Evolutionary conservation across 2,329 filamentous ascomycete species (phyloP).

Genomic region (Penicillium rolfsii): DNA sequence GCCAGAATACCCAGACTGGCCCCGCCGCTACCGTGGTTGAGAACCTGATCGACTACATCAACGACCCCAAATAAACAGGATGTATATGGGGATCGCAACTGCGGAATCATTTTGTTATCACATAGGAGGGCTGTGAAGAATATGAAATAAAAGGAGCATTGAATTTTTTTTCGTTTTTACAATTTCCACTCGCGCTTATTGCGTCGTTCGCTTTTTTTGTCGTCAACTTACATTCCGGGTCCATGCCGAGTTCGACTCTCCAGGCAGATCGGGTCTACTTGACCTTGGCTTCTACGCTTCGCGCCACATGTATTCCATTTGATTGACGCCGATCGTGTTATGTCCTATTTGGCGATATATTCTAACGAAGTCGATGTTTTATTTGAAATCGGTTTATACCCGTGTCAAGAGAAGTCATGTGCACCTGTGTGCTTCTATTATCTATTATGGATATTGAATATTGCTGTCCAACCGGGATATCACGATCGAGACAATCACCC

Average conservation of each 20-base stretch:
- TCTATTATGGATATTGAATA: constrained; percentile 22
- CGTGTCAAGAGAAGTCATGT: constrained; percentile 11
- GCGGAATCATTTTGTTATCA: constrained; percentile 21
- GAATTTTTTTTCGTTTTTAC: constrained; percentile 11
- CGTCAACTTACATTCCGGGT: neutral
- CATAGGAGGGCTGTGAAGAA: constrained; percentile 30
- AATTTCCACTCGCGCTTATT: neutral
- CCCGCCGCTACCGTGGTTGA: constrained; percentile 77
- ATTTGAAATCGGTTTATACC: neutral
- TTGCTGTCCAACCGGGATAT: constrained; percentile 5
- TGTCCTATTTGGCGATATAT: neutral
- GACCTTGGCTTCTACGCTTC: neutral
- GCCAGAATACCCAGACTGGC: constrained; percentile 68
- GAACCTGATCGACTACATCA: constrained; percentile 82
- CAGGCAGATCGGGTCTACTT: neutral
- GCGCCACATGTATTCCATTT: neutral
- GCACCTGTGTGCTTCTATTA: constrained; percentile 18
- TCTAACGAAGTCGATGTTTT: neutral
- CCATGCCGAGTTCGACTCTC: neutral
- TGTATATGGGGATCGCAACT: neutral
- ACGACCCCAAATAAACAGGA: constrained; percentile 67
- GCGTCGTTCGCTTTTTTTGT: constrained; percentile 3
- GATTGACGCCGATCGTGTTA: neutral
- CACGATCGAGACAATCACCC: neutral
- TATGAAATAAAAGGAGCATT: constrained; percentile 30